A percentile compares a stretch with the other conserved stretches of the same genome.
These are phyloP conservation scores for Umbelopsis sp. DNA, from an alignment of 371 early-diverging fungal genomes.

Conservation along the genomic window DNA sequence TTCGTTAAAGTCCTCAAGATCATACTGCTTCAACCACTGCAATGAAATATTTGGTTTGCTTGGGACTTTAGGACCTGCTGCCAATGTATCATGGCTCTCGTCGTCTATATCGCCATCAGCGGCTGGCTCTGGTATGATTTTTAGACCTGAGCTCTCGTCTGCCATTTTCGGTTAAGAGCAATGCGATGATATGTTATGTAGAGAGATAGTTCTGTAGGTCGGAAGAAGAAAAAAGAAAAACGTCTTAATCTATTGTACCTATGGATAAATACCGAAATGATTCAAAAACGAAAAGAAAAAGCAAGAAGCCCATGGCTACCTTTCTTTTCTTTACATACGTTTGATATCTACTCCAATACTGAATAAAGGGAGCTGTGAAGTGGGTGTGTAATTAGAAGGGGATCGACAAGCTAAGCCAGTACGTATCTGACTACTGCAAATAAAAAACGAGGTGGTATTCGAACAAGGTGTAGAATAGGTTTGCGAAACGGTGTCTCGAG, in stretches of 20 bases:
- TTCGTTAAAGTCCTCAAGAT: not conserved
- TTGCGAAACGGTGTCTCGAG: not conserved
- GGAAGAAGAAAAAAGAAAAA: not conserved
- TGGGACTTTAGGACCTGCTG: not conserved
- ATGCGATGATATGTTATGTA: not conserved
- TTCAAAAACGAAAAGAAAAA: no score
- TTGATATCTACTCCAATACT: not conserved
- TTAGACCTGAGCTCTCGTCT: constrained; percentile 3
- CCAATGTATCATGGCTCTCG: not conserved
- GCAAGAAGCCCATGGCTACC: no score
- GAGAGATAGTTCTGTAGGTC: not conserved
- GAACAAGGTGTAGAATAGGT: not conserved
- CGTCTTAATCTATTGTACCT: no score
- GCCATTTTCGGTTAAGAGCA: not conserved
- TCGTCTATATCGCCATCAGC: not conserved
- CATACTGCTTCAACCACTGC: not conserved
- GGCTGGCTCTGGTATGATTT: not conserved
- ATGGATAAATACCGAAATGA: no score
- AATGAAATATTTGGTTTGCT: not conserved
- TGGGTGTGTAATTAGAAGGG: not conserved
- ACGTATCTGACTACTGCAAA: not conserved
- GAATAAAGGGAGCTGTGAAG: not conserved
- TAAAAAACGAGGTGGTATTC: not conserved
- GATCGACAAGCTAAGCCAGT: not conserved
- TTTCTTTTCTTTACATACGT: not conserved